Evolutionary conservation across 805 yeast genomes (phyloP), one percentile per base, ranked within the genome.

Genomic region (Nakazawaea ishiwadae): DNA sequence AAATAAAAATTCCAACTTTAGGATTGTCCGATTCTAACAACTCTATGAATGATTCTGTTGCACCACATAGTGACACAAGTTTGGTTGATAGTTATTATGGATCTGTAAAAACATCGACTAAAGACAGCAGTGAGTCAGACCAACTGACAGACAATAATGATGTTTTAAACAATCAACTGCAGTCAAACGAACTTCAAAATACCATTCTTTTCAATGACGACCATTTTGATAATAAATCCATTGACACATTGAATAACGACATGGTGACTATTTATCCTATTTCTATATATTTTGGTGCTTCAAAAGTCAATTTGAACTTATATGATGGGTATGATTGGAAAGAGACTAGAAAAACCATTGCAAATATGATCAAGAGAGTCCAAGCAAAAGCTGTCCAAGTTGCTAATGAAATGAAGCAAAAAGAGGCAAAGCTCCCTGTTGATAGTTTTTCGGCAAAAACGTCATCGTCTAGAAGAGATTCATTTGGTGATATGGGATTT

Each of bases 251-350:
- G 9, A 26, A 26, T 5, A 12, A n/a, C n/a, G 29, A 17, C 3
- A 16, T 6, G 6, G 26, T 35, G 5, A 40, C 40, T 5, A 42
- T 54, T 1, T 51, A 53, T 16, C 70, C 70, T 9, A 27, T 65
- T 42, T 39, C 49, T 1, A 31, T 67, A 1, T 48, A 51, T 17
- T 34, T 72, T 1, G 63, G 65, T 33, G 52, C 71, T 4, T 55
- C 69, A 2, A 69, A 69, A 36, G 59, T 67, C 0, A 54, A 52
- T 1, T 51, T 84, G 2, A 74, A 68, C 38, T 60, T 91, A 15
- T 80, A 75, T 56, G 99, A 93, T 63, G 99, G 99, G 0, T 93
- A 81, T 55, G 98, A 93, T 52, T 89, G 97, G 95, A 74, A 73
- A 42, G 75, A 77, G 32, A 88, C 98, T 0, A 71, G 95, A 44